These are phyloP conservation scores for Coemansia asiatica DNA, from an alignment of 192 early-diverging fungal species.

Conservation along the genomic window DNA sequence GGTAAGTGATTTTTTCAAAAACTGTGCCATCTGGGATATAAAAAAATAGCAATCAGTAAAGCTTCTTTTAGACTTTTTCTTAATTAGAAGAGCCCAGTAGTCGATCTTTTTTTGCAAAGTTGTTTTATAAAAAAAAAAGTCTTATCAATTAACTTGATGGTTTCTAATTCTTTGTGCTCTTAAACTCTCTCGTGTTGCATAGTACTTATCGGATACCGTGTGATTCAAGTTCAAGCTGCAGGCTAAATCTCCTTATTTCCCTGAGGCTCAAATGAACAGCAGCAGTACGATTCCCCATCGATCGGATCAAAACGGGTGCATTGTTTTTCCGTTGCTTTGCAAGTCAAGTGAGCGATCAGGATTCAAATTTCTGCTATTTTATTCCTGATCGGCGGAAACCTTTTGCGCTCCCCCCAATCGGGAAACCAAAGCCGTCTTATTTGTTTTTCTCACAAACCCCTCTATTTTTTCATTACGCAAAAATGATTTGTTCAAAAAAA, in stretches of 20 bases:
- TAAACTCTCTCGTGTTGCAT: background rate
- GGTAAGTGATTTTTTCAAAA: slow-evolving; percentile 10
- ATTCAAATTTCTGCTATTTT: too few species aligned
- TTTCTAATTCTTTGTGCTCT: background rate
- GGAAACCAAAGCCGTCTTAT: background rate
- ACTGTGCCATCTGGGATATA: too few species aligned
- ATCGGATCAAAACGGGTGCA: background rate
- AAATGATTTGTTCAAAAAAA: background rate
- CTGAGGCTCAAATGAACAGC: background rate
- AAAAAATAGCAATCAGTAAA: too few species aligned
- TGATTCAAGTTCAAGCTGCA: background rate
- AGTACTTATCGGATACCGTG: slow-evolving; percentile 41
- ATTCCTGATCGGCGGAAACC: background rate
- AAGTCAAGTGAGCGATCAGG: background rate
- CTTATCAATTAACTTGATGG: too few species aligned
- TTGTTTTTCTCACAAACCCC: background rate
- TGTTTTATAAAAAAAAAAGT: too few species aligned
- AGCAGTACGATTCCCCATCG: background rate
- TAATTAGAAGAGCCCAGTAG: too few species aligned
- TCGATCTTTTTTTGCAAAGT: too few species aligned
- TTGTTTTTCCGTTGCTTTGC: background rate
- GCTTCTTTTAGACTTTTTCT: too few species aligned
- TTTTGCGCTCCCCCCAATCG: background rate
- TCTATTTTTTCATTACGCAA: background rate
- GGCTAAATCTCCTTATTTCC: background rate